Conservation (phyloP, 208 protist genomes). For the Leishmania braziliensis region DNA sequence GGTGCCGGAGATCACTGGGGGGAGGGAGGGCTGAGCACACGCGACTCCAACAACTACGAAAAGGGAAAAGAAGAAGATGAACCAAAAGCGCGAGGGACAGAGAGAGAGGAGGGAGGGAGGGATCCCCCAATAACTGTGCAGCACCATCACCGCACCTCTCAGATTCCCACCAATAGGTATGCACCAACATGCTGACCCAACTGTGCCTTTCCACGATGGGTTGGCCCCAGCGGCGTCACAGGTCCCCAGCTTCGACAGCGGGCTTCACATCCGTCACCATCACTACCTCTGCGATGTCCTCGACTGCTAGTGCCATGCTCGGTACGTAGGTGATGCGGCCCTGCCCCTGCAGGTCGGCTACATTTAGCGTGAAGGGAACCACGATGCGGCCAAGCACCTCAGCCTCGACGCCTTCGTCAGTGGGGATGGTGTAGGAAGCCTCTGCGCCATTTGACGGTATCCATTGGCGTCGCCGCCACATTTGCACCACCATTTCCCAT, state of each 20-base stretch:
- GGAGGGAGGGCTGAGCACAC: background rate
- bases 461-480: slow-evolving; percentile 52
- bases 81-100: background rate
- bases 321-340: slow-evolving; percentile 11
- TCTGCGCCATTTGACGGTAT: background rate
- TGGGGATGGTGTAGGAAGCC: background rate
- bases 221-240: background rate
- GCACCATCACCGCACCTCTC: background rate
- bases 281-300: background rate
- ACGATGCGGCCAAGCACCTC: slow-evolving; percentile 66
- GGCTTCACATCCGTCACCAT: background rate
- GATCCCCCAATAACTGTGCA: background rate
- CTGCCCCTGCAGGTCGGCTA: slow-evolving; percentile 11
- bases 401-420: slow-evolving; percentile 20
- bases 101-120: background rate
- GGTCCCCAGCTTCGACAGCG: background rate
- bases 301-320: slow-evolving; percentile 11
- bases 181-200: background rate
- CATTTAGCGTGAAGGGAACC: slow-evolving; percentile 58
- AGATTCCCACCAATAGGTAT: background rate
- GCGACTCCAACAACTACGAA: background rate
- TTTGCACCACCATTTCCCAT: slow-evolving; percentile 58
- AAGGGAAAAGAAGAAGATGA: background rate
- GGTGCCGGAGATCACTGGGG: background rate
- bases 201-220: background rate